Base-by-base conservation (phyloP, 768 basidiomycete species). In the Kwoniella sp. region DNA sequence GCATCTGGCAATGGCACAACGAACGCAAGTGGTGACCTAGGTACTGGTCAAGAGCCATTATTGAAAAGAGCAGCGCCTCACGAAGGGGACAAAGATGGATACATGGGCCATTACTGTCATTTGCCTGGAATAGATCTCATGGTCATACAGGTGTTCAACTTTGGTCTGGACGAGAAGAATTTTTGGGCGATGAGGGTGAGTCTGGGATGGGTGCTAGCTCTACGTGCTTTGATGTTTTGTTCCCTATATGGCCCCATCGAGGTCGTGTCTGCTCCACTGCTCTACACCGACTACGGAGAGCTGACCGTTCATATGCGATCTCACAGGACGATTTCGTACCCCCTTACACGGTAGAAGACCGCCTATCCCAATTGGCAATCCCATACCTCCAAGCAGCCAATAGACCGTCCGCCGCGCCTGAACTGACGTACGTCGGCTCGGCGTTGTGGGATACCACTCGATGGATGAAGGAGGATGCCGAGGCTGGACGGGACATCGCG, bases 141-240 rank as follows among this genome's bases (percentile, higher is more conserved):
- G 64, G 50, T 76, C 41, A 61, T 76, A 4, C 69, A 69, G 30
- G 62, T 72, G 26, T 73, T 73, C 63, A 66, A 76, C 28, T 76
- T 72, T 59, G 74, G 74, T 23, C 55, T 68, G 45, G 73, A 72
- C 52, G 48, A 63, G 58, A 69, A 69, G 31, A 55, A 59, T 9
- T 70, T 65, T 47, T 71, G 70, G 70, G 51, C 53, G 4, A 53
- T 61, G 25, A 50, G 64, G 20, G 64, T 67, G 55, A 61, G 65
- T 62, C 3, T 7, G 29, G 15, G 34, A 34, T 34, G 34, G 34
- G 5, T 5, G 34, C 34, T 34, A 13, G 13, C 34, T 34, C 34
- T 34, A 34, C 5, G 34, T 5, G 5, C 34, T 5, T 5, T 34
- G 34, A 5, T 34, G 34, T 34, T 13, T 34, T 13, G 34, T 5